These are phyloP conservation scores for Podospora pseudocomata DNA, from an alignment of 495 filamentous ascomycete species.

Conservation along the genomic window DNA sequence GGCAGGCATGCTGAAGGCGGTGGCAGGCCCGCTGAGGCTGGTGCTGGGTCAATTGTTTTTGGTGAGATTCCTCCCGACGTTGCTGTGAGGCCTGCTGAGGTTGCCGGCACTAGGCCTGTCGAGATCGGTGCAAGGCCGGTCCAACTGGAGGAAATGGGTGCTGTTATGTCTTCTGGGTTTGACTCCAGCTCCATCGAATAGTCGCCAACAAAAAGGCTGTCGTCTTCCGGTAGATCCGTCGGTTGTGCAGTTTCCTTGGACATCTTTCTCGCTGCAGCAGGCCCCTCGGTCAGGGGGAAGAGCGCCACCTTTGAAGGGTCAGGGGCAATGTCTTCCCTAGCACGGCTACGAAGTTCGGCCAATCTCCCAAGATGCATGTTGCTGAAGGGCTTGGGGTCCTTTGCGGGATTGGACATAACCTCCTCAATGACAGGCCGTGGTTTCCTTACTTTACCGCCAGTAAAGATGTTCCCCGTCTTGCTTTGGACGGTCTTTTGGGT, in stretches of 20 bases:
- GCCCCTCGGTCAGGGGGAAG: slow-evolving; percentile 12
- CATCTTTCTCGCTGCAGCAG: slow-evolving; percentile 1
- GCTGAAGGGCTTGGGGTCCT: slow-evolving; percentile 31
- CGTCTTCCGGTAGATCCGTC: neutral
- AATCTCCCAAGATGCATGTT: slow-evolving; percentile 18
- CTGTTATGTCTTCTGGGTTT: neutral
- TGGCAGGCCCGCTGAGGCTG: neutral
- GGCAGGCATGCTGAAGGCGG: neutral
- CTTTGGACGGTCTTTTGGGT: slow-evolving; percentile 24
- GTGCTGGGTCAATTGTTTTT: neutral
- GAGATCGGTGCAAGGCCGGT: neutral
- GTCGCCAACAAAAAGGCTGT: neutral
- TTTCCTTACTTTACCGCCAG: slow-evolving; percentile 25
- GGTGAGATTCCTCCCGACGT: neutral
- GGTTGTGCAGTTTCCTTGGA: slow-evolving; percentile 1
- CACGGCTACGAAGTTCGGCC: slow-evolving; percentile 23
- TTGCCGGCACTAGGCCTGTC: neutral
- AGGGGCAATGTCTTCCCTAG: slow-evolving; percentile 30
- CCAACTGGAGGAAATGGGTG: neutral
- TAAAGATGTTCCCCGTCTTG: slow-evolving; percentile 29
- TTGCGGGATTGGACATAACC: slow-evolving; percentile 35
- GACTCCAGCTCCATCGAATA: neutral
- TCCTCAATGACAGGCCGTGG: slow-evolving; percentile 21
- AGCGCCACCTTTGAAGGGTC: slow-evolving; percentile 17
- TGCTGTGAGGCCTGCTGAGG: neutral